phyloP scores from a whole-genome alignment of 179 eudicot genomes.

The Gypsophila paniculata region DNA sequence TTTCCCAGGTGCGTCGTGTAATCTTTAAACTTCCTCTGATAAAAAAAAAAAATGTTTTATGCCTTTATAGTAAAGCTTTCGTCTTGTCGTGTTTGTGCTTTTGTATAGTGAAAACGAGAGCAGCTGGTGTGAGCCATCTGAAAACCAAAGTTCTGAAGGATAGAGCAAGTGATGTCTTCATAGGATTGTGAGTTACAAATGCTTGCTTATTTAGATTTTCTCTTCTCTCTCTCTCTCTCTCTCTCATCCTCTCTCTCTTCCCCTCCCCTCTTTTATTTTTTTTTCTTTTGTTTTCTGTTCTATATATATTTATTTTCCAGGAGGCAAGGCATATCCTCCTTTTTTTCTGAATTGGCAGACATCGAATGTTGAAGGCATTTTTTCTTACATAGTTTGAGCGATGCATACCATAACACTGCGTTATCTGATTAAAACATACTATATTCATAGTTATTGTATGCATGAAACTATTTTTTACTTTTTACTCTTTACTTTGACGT shows the following conservation, averaged over 20 bases:
- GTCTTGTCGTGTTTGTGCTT: constrained; percentile 10
- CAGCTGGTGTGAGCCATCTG: constrained; percentile 41
- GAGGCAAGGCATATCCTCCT: not conserved
- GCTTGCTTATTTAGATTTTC: not conserved
- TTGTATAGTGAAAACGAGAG: constrained; percentile 52
- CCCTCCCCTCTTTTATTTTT: no score
- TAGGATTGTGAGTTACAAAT: constrained; percentile 44
- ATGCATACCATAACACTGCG: not conserved
- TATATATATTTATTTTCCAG: not conserved
- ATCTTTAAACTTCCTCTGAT: constrained; percentile 1
- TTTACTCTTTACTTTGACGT: no score
- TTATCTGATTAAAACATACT: not conserved
- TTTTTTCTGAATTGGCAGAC: no score
- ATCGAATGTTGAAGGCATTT: no score
- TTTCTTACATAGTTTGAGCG: not conserved
- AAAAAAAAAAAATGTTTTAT: constrained; percentile 7
- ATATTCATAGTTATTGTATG: not conserved
- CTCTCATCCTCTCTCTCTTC: not conserved
- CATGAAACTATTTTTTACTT: no score
- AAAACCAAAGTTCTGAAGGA: constrained; percentile 44
- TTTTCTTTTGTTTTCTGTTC: no score
- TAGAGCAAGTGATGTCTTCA: constrained; percentile 52
- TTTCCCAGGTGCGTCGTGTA: constrained; percentile 51
- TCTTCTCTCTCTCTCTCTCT: not conserved
- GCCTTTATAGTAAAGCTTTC: not conserved